Conservation (phyloP, 768 basidiomycete genomes). For the Scleroderma bovista region DNA sequence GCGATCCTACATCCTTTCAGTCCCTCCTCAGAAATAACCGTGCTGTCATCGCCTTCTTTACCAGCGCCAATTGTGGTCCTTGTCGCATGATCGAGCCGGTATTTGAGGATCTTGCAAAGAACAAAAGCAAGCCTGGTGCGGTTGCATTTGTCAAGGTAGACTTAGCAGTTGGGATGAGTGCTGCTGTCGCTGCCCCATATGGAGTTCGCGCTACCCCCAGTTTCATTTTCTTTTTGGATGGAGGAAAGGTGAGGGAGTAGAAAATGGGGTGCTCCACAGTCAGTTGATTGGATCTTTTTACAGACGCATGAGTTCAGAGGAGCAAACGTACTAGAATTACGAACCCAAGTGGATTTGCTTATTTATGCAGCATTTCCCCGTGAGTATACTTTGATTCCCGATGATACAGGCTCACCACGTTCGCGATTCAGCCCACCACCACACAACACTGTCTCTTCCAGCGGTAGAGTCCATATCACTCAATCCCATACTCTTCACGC, state of each 20-base stretch:
- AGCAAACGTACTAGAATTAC: slow-evolving; percentile 61
- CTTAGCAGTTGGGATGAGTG: slow-evolving; percentile 61
- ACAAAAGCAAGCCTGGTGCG: slow-evolving; percentile 45
- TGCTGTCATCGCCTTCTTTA: slow-evolving; percentile 79
- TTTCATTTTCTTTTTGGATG: slow-evolving; percentile 82
- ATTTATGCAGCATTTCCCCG: slow-evolving; percentile 77
- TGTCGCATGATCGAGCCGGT: slow-evolving; percentile 81
- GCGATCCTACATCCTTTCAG: slow-evolving; percentile 69
- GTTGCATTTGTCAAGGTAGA: slow-evolving; percentile 85
- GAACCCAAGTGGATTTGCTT: slow-evolving; percentile 68
- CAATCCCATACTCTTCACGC: slow-evolving; percentile 69
- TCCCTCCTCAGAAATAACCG: slow-evolving; percentile 59
- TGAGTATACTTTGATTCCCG: slow-evolving; percentile 32
- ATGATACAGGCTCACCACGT: neutral
- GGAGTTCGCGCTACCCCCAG: slow-evolving; percentile 78
- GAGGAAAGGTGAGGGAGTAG: slow-evolving; percentile 49
- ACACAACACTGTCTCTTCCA: slow-evolving; percentile 54
- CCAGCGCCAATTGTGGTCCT: slow-evolving; percentile 67
- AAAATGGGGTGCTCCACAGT: neutral
- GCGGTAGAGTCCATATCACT: slow-evolving; percentile 58
- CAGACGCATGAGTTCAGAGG: slow-evolving; percentile 72
- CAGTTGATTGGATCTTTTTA: neutral
- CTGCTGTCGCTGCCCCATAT: slow-evolving; percentile 54
- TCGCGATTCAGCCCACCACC: slow-evolving; percentile 63
- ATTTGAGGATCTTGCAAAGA: slow-evolving; percentile 72